Evolutionary conservation across 768 basidiomycete species (phyloP), one percentile per base, ranked within the genome.

Genomic region (Mycena rebaudengoi): DNA sequence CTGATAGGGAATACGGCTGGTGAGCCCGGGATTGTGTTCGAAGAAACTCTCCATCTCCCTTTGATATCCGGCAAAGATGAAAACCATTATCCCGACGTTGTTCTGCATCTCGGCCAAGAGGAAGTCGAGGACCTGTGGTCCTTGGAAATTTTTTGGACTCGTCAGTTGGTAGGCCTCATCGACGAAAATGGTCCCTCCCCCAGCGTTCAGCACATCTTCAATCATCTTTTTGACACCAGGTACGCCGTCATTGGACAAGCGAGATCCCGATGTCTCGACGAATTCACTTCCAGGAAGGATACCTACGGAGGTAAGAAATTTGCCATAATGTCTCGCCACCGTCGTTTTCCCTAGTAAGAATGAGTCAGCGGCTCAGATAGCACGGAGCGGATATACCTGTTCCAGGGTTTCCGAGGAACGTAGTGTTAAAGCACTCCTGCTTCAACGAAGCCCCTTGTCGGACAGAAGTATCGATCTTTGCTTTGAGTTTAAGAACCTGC

Each of bases 11-110:
- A 91, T 86, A n/a, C 90, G 87, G 74, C 89, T 90, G 8, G 76
- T 74, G 13, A 91, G 72, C 2, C 90, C 90, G 3, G 90, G 89
- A 67, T 91, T 91, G 62, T 90, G 89, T 62, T 91, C 89, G 62
- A 91, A 91, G 76, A 91, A 91, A 43, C 82, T 86, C 66, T 91
- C 90, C 91, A 91, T 91, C 72, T 91, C 79, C 55, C 84, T 87
- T 71, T 77, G 83, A 71, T 91, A 91, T 5, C 90, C 90, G 0
- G 91, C 90, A 2, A 91, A 78, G 55, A 91, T 85, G 74, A 91
- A 91, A 12, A 90, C 86, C 7, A 91, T 65, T 7, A 77, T 85
- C 6, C 88, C 91, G 4, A 87, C 79, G 32, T 83, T 80, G 69
- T 91, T 91, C 68, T 91, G 89, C 87, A 91, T 91, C 71, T 91